Evolutionary conservation across 2,329 filamentous ascomycete genomes (phyloP).

Genomic region (Sporothrix pseudoabietina): DNA sequence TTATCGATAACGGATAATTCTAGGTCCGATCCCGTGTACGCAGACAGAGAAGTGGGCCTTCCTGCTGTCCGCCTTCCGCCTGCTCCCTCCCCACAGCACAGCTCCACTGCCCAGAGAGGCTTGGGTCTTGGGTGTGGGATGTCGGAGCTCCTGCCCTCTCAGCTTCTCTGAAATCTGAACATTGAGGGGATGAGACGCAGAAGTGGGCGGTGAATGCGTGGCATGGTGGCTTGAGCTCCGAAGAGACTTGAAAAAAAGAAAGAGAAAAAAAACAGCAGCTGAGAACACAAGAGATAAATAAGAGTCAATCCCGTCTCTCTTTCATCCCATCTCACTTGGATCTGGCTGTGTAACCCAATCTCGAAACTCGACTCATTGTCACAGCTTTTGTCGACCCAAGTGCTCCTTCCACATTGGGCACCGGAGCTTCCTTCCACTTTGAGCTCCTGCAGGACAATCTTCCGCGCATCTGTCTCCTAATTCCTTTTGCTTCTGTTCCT

Average conservation of each 20-base stretch:
- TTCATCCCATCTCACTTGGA: neutral
- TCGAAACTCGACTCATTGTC: neutral
- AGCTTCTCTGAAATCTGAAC: neutral
- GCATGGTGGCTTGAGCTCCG: neutral
- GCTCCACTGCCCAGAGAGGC: slow-evolving; percentile 15
- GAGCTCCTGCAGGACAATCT: neutral
- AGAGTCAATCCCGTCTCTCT: neutral
- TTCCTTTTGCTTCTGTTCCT: neutral
- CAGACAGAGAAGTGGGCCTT: neutral
- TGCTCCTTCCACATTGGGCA: neutral
- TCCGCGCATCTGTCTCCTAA: neutral
- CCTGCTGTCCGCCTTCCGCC: too few species aligned
- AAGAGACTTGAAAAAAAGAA: too few species aligned
- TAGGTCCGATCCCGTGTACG: slow-evolving; percentile 6
- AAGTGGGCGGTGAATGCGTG: slow-evolving; percentile 15
- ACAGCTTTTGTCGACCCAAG: neutral
- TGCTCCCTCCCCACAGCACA: neutral
- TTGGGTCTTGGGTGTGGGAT: slow-evolving; percentile 6
- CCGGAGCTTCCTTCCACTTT: neutral
- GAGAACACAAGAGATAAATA: neutral
- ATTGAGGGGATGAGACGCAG: neutral
- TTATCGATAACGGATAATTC: slow-evolving; percentile 7
- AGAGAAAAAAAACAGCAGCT: neutral
- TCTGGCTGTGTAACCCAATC: neutral
- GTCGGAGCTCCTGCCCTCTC: neutral